Evolutionary conservation across 108 stramenopile species (phyloP), one percentile per base, ranked within the genome.

Genomic region (Conticribra weissflogii): DNA sequence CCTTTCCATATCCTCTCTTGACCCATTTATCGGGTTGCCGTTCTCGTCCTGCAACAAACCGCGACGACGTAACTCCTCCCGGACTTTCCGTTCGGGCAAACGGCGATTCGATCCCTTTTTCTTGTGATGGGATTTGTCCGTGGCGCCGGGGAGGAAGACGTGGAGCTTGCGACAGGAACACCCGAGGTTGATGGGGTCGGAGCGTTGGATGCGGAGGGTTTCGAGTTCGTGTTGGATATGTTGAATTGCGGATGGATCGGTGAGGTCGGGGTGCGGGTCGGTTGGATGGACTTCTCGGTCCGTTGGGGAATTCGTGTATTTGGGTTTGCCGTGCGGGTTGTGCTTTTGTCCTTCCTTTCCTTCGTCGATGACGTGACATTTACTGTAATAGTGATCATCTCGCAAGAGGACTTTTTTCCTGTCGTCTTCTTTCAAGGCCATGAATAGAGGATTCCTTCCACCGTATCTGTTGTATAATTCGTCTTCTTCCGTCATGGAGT

Each of bases 151-250:
- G n/a, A 90, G 41, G 33, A 87, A 86, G 49, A 91, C 89, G 21
- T 85, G 68, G 16, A 94, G 76, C 56, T 91, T 89, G 21, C 90
- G 87, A 76, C 93, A 94, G 28, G 74, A 83, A 58, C 93, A 94
- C 25, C 93, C 93, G 36, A 83, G 73, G 51, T 81, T 80, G 36
- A 82, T 59, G 0, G 83, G 72, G 19, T 82, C 79, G 32, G 65
- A 72, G 2, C 93, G 74, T 28, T 81, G 68, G 71, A 83, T 79
- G 2, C 93, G 90, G 3, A 91, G 22, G n/a, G 85, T 33, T 69
- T 94, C 93, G 51, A 94, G 69, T 27, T 91, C 88, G 57, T 88
- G 89, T 47, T 88, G 87, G 17, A 87, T 66, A 36, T 90, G 88
- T 62, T 85, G 82, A 44, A 66, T 79, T 19, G 60, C 33, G 34